Evolutionary conservation across 345 rosid species (phyloP), one percentile per base, ranked within the genome.

Genomic region (Limnanthes douglasii): DNA sequence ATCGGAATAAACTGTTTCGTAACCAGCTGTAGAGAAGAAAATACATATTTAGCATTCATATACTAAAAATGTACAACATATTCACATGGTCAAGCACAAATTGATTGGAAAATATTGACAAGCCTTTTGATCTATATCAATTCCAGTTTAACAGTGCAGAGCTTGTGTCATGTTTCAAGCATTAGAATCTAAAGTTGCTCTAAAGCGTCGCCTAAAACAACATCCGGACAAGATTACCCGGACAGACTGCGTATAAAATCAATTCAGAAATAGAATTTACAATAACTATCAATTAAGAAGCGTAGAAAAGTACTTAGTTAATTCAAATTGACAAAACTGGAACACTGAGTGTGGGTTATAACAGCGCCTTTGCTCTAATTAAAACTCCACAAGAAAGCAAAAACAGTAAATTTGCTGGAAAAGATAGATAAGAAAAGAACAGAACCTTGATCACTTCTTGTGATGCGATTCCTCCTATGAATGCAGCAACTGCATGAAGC

Each of bases 361-460:
- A 30, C 0, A 11, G 13, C 4, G 33, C 13, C 11, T 30, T 10
- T 15, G 1, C 27, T 23, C 8, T 8, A 23, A 12, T 2, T 26
- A 9, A 6, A 2, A 26, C 30, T 26, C n/a, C 8, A 26, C 6
- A 2, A 9, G 11, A 26, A 9, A 8, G 8, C 30, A 2, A 26
- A 6, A 26, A 26, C 30, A 8, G 30, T 26, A 6, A 12, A 2
- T 26, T 8, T 6, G 30, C 2, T 8, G 24, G 36, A 42, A 42
- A 48, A 25, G 15, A 24, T 8, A 46, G 11, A 28, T 31, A 17
- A 43, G 18, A 12, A 22, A 26, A 27, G 17, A 39, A 48, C 9
- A 30, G 10, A 30, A 88, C 95, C 95, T 84, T 84, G 50, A 90
- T 90, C 48, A 62, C 88, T 73, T 90, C 96, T 56, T 90, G 96